phyloP scores from a whole-genome alignment of 371 early-diverging fungal genomes.

The Actinomortierella wolfii region DNA sequence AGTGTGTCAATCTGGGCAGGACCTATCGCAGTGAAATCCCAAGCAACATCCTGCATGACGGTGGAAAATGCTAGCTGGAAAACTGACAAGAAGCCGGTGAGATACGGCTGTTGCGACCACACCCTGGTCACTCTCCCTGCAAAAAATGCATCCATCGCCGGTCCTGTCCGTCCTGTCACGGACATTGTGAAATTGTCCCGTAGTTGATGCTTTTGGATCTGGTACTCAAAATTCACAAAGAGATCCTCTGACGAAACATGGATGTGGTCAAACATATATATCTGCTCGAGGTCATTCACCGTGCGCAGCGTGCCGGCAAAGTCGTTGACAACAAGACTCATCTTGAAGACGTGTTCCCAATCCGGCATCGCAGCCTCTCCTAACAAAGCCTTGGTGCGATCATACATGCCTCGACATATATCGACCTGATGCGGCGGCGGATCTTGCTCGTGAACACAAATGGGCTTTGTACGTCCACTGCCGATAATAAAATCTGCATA shows the following conservation, averaged over 20 bases:
- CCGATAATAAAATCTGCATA: constrained; percentile 26
- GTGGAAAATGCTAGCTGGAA: constrained; percentile 39
- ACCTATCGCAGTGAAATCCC: constrained; percentile 27
- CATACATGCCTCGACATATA: constrained; percentile 31
- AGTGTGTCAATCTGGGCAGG: constrained; percentile 15
- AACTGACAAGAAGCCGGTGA: constrained; percentile 39
- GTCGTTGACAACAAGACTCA: constrained; percentile 18
- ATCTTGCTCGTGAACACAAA: constrained; percentile 28
- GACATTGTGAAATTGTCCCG: constrained; percentile 3
- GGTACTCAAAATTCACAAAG: constrained; percentile 25
- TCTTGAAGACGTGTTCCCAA: constrained; percentile 12
- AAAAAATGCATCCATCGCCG: constrained; percentile 15
- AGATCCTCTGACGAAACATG: constrained; percentile 28
- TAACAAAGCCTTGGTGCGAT: constrained; percentile 2
- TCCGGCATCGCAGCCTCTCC: constrained; percentile 4
- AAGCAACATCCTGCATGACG: constrained; percentile 24
- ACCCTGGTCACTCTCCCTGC: constrained; percentile 14
- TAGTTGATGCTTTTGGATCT: constrained; percentile 1
- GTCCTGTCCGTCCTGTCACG: constrained; percentile 23
- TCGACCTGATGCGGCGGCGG: constrained; percentile 17
- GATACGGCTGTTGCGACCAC: constrained; percentile 44
- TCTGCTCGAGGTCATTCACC: constrained; percentile 1
- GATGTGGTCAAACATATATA: constrained; percentile 23
- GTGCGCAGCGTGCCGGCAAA: constrained; percentile 9
- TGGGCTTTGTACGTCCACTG: background rate